Base-by-base conservation (phyloP, 1,284 basidiomycete species). In the Tetrapyrgos nigripes region DNA sequence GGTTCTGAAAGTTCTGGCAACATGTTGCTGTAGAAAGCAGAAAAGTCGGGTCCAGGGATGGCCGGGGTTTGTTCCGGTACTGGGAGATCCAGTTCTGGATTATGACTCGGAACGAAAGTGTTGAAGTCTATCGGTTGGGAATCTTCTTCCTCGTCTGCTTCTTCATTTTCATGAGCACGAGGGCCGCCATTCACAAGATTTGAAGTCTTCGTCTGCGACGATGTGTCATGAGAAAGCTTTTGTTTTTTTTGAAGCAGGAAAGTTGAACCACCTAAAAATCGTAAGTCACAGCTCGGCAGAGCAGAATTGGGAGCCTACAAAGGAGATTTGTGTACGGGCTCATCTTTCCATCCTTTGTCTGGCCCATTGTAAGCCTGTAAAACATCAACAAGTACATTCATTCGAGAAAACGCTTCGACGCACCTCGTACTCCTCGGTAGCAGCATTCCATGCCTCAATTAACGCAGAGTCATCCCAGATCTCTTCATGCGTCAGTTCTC, bases 391-490 rank as follows among this genome's bases (percentile, higher is more conserved):
- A 53, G 64, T 48, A 62, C 45, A 59, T 1, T 11, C 44, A 23
- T 27, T 31, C 19, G 35, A 33, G 27, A 53, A 45, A 44, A 43
- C 51, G 27, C 10, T 51, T 31, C 19, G 11, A 70, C 71, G 45
- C 62, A 86, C 86, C 75, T 89, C 81, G 63, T 92, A 93, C 68
- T 93, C 91, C 57, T 89, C 89, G 62, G 81, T 84, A 19, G 91
- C 91, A 59, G 91, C 86, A 69, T 92, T 82, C 91, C 91, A 93
- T 23, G 91, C 91, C 54, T 88, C 81, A 45, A 93, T 83, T 58
- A 93, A 81, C 3, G 88, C 90, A 43, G 89, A 88, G 68, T 93
- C 91, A 64, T 93, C 91, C 91, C 91, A 93, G 40, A 92, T 85
- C 66, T 93, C 91, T 51, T 86, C 82, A 40, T 88, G 81, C 4